Conservation (phyloP, 176 grass and related monocot genomes). For the Carex littledalei region DNA sequence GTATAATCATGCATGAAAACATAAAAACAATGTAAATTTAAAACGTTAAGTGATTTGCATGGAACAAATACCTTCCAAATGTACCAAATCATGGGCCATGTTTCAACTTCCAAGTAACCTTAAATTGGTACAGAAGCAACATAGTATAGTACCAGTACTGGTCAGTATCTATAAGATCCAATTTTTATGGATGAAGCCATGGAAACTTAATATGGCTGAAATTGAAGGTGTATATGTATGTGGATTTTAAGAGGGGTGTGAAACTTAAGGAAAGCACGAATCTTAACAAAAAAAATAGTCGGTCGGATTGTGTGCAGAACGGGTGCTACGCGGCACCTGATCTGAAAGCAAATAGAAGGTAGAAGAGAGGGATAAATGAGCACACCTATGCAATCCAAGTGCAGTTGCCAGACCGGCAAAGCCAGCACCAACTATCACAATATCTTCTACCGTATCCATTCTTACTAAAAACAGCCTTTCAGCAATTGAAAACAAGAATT, state of each 20-base stretch:
- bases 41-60: not conserved
- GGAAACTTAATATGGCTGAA: not conserved
- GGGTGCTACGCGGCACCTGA: too few species aligned
- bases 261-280: too few species aligned
- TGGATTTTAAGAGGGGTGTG: too few species aligned
- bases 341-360: not conserved
- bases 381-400: conserved; percentile 51
- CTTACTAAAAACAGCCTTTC: not conserved
- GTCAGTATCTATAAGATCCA: not conserved
- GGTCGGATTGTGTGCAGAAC: too few species aligned
- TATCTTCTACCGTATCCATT: conserved; percentile 24
- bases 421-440: conserved; percentile 64
- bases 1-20: not conserved
- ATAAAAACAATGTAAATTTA: not conserved
- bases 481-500: not conserved
- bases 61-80: not conserved
- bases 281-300: too few species aligned
- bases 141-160: not conserved
- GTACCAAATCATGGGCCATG: not conserved
- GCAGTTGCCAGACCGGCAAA: conserved; percentile 51
- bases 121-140: not conserved
- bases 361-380: too few species aligned
- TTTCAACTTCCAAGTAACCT: not conserved
- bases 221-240: too few species aligned
- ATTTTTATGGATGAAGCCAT: not conserved